phyloP scores from a whole-genome alignment of 345 rosid species.

The Hypericum perforatum region DNA sequence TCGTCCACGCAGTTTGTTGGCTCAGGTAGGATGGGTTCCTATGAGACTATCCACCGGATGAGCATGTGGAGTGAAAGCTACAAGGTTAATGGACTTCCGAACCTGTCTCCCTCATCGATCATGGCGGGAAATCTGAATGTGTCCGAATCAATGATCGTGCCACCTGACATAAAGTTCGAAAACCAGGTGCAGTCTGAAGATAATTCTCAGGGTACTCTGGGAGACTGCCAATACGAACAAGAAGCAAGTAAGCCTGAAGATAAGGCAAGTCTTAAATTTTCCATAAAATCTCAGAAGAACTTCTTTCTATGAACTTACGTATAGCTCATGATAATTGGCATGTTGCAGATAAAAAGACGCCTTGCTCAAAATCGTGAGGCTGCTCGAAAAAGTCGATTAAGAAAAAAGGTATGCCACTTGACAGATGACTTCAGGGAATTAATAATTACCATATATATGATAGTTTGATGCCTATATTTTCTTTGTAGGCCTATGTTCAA shows the following conservation, averaged over 20 bases:
- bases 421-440: neutral
- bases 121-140: conserved; percentile 13
- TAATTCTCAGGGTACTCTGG: conserved; percentile 56
- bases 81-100: conserved; percentile 40
- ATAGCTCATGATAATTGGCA: neutral
- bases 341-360: conserved; percentile 64
- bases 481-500: conserved; percentile 83
- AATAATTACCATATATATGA: neutral
- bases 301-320: neutral
- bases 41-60: conserved; percentile 61
- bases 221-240: conserved; percentile 58
- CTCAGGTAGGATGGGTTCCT: conserved; percentile 55
- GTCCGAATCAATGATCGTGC: conserved; percentile 21
- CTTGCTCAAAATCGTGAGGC: conserved; percentile 98
- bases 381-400: conserved; percentile 91
- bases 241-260: conserved; percentile 66
- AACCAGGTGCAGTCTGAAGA: conserved; percentile 92
- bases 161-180: conserved; percentile 45
- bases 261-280: conserved; percentile 35
- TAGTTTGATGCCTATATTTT: conserved; percentile 11
- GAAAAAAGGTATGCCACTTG: conserved; percentile 60
- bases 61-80: conserved; percentile 81
- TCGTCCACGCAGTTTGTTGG: conserved; percentile 65
- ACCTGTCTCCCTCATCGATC: conserved; percentile 32
- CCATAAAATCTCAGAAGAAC: neutral